Conservation (phyloP, 805 yeast species). For the Cyberlindnera xishuangbannaensis region DNA sequence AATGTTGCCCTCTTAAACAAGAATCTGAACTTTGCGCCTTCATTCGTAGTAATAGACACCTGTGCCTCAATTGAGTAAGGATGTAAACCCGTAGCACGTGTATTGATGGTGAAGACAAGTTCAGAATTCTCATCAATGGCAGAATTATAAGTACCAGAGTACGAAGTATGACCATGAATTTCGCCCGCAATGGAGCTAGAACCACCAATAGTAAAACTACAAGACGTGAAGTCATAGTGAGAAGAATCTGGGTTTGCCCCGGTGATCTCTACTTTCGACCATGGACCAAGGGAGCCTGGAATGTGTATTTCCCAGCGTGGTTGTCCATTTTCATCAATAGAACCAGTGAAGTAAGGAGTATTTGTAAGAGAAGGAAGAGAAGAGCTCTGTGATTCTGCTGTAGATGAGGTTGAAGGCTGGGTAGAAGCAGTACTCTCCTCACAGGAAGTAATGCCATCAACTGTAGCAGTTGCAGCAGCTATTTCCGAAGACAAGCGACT, state of each 20-base stretch:
- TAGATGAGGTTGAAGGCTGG: no score
- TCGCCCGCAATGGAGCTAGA: slow-evolving; percentile 1
- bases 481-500: no score
- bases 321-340: slow-evolving; percentile 26
- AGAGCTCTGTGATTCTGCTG: slow-evolving; percentile 1
- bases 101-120: slow-evolving; percentile 35
- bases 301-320: slow-evolving; percentile 41
- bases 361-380: slow-evolving; percentile 6
- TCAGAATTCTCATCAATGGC: slow-evolving; percentile 32
- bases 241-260: slow-evolving; percentile 39
- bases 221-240: slow-evolving; percentile 19
- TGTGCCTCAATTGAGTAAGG: slow-evolving; percentile 35
- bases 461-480: no score
- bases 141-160: slow-evolving; percentile 14
- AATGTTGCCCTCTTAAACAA: slow-evolving; percentile 2
- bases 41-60: slow-evolving; percentile 20
- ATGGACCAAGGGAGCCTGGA: slow-evolving; percentile 43
- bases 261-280: slow-evolving; percentile 58
- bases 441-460: background rate
- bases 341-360: slow-evolving; percentile 26
- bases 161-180: background rate
- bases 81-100: slow-evolving; percentile 59
- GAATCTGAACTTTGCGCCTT: slow-evolving; percentile 5
- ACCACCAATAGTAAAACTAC: slow-evolving; percentile 42
- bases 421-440: no score